Evolutionary conservation across 768 basidiomycete genomes (phyloP), one percentile per base, ranked within the genome.

Genomic region (Trametes punicea): DNA sequence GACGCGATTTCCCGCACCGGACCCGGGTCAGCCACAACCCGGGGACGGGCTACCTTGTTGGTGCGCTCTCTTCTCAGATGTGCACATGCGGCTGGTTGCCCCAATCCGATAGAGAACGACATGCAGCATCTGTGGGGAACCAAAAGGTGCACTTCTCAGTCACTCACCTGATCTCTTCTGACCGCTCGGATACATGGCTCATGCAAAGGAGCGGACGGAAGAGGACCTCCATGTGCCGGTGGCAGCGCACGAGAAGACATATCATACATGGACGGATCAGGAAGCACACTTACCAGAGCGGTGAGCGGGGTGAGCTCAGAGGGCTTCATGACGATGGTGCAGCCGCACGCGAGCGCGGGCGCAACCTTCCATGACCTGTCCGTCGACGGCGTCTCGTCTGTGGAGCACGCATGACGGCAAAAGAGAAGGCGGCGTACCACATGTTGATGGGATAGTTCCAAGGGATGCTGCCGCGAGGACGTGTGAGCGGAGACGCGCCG

Each of bases 301-400:
- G 91, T 89, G 46, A 94, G 75, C 10, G 91, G 90, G n/a, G 88
- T 91, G 51, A 92, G 68, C 70, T 95, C 93, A 13, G 90, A 93
- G 2, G 94, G 92, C 70, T 97, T 98, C 86, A 98, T 89, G 64
- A 98, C 88, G 66, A 96, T 87, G 21, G 91, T 92, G 73, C 93
- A 95, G 31, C 95, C 93, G 51, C 84, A 83, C 7, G 94, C 93
- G 53, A 98, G 81, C 13, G 94, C 93, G 8, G 93, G 95, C 9
- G 89, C 93, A 42, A 96, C 82, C 73, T 98, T 97, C 93, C 93
- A 95, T 25, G 86, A 73, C 84, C 85, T 87, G 51, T 31, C 52
- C 42, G 42, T 11, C 25, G 6, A 53, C 36, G 41, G 18, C 18
- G 52, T 46, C n/a, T 61, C 20, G 51, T 9, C n/a, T 6, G n/a